These are phyloP conservation scores for Cryptosporidium felis DNA, from an alignment of 169 alveolate genomes.

Conservation along the genomic window DNA sequence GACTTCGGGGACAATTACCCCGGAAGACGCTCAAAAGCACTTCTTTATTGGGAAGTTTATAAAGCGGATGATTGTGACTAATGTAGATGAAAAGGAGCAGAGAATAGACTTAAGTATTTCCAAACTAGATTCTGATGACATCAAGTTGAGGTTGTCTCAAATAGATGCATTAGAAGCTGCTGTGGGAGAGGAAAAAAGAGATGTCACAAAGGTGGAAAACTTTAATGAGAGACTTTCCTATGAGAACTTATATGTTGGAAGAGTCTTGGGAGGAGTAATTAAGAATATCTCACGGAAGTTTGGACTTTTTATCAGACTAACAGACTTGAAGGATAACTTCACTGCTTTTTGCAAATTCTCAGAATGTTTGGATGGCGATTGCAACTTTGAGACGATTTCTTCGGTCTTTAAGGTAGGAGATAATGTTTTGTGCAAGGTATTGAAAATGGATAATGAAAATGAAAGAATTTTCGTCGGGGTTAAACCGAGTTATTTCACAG, in stretches of 20 bases:
- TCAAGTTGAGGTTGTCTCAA: constrained; percentile 46
- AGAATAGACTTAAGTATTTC: constrained; percentile 53
- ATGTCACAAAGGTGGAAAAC: not conserved
- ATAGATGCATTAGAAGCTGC: not conserved
- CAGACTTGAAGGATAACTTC: not conserved
- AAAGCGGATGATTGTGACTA: constrained; percentile 5
- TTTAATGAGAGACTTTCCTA: constrained; percentile 6
- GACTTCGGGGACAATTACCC: constrained; percentile 22
- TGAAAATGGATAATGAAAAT: constrained; percentile 6
- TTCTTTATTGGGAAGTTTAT: constrained; percentile 26
- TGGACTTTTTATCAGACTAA: constrained; percentile 43
- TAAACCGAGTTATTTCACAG: constrained; percentile 27
- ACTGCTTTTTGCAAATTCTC: constrained; percentile 5
- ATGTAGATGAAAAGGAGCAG: not conserved
- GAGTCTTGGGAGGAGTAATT: constrained; percentile 28
- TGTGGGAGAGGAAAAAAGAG: not conserved
- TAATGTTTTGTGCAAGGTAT: constrained; percentile 31
- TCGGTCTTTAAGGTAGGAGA: constrained; percentile 31
- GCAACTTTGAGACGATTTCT: not conserved
- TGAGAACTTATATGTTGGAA: constrained; percentile 49
- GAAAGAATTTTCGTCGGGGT: constrained; percentile 40
- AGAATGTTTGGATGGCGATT: constrained; percentile 26
- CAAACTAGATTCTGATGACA: constrained; percentile 29
- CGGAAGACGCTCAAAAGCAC: constrained; percentile 17
- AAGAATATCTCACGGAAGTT: constrained; percentile 11